phyloP scores from a whole-genome alignment of 2,329 filamentous ascomycete species.

The Elsinoe australis region DNA sequence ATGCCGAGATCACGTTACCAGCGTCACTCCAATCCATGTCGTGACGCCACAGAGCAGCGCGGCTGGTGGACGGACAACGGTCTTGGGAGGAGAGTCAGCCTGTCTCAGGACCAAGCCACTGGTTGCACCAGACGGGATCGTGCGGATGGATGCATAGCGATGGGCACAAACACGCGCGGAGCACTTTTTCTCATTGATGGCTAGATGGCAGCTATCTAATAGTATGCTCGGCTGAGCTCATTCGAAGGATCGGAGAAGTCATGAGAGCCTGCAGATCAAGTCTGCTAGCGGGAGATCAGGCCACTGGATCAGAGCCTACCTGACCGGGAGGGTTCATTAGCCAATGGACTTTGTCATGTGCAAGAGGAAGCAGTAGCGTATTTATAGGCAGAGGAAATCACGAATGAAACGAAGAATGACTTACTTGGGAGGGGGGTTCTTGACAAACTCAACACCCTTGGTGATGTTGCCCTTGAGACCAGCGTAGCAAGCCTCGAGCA shows the following conservation, averaged over 20 bases:
- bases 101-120: too few species aligned
- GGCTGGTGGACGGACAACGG: too few species aligned
- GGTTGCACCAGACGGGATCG: too few species aligned
- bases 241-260: neutral
- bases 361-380: too few species aligned
- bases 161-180: neutral
- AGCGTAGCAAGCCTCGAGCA: constrained; percentile 66
- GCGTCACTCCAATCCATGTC: too few species aligned
- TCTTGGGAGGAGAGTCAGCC: too few species aligned
- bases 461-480: constrained; percentile 87
- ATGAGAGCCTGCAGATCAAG: neutral
- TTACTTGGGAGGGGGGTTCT: constrained; percentile 86
- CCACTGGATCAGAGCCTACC: constrained; percentile 16
- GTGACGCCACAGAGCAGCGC: too few species aligned
- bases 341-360: neutral
- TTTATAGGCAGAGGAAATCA: neutral
- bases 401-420: constrained; percentile 21
- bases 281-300: neutral
- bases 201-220: constrained; percentile 10
- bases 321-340: constrained; percentile 17
- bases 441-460: constrained; percentile 85
- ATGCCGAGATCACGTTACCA: too few species aligned
- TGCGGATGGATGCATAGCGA: too few species aligned
- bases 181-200: constrained; percentile 13
- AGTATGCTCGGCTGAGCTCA: constrained; percentile 5